Base-by-base conservation (phyloP, 768 basidiomycete genomes). In the Rhizopogon vinicolor region DNA sequence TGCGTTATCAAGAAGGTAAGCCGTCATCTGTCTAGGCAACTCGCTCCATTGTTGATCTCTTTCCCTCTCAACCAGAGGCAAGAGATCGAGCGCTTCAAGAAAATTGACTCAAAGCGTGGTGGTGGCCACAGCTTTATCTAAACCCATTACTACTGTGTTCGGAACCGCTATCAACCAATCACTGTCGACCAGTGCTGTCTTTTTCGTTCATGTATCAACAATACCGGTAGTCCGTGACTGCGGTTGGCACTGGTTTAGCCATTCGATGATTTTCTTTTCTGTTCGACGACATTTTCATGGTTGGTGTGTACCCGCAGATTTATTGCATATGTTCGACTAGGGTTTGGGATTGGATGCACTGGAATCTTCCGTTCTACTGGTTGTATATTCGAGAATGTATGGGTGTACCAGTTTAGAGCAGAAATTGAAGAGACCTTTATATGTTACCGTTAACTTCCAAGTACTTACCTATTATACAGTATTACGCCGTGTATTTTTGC, bases 21-120 rank as follows among this genome's bases (percentile, higher is more conserved):
- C 46, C 68, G 57, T n/a, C 14, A 8, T 46, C 0, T 3, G 16
- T 25, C n/a, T 9, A 19, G 39, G 31, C 3, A 35, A 10, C 25
- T 44, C 7, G 22, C 44, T 54, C 7, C 18, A 4, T 10, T 31
- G 51, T 55, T 65, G 31, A 66, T 53, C 22, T 22, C 50, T 35
- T 48, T 8, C 46, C 33, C 19, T 35, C 19, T 35, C 51, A 45
- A 56, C 50, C 74, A 92, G 90, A 81, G 91, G 62, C 75, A 85
- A 67, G 86, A 93, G 71, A 77, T 81, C 54, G 87, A 89, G 62
- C 85, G 93, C 37, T 95, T 96, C 79, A 85, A 82, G 77, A 88
- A 79, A 73, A 95, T 96, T 59, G 92, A 95, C 61, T 82, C 83
- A 54, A 96, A 95, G 74, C 86, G 90, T 60, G 92, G 91, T 60